phyloP scores from a whole-genome alignment of 2,329 filamentous ascomycete species.

The Coleophoma cylindrospora region DNA sequence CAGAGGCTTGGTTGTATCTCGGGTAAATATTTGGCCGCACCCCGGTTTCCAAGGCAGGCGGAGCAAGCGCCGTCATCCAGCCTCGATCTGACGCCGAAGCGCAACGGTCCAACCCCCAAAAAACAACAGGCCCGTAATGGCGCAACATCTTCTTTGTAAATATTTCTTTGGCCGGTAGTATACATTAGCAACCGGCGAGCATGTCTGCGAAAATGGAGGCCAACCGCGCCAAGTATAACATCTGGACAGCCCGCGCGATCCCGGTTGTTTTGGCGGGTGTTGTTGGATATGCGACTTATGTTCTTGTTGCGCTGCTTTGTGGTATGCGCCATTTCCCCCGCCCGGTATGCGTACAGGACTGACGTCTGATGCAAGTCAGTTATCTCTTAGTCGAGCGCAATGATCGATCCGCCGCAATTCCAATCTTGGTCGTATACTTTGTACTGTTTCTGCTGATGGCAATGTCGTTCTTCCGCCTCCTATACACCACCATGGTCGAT shows the following conservation, averaged over 20 bases:
- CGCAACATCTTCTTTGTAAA: background rate
- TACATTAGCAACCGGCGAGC: background rate
- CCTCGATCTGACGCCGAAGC: too few relatives aligned
- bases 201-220: slow-evolving; percentile 7
- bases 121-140: too few relatives aligned
- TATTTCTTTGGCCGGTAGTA: background rate
- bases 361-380: slow-evolving; percentile 46
- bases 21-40: too few relatives aligned
- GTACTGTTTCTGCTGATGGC: slow-evolving; percentile 64
- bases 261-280: slow-evolving; percentile 63
- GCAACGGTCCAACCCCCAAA: too few relatives aligned
- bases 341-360: slow-evolving; percentile 2
- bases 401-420: slow-evolving; percentile 51
- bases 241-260: slow-evolving; percentile 42
- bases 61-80: too few relatives aligned
- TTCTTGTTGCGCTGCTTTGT: slow-evolving; percentile 61
- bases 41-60: too few relatives aligned
- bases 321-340: slow-evolving; percentile 42
- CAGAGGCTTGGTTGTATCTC: too few relatives aligned
- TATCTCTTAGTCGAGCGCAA: slow-evolving; percentile 56
- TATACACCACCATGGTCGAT: slow-evolving; percentile 62
- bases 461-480: slow-evolving; percentile 64
- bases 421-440: slow-evolving; percentile 69
- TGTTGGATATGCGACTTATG: slow-evolving; percentile 68
- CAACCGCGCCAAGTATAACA: slow-evolving; percentile 32